Conservation (phyloP, 805 yeast species). For the Candida maesae region DNA sequence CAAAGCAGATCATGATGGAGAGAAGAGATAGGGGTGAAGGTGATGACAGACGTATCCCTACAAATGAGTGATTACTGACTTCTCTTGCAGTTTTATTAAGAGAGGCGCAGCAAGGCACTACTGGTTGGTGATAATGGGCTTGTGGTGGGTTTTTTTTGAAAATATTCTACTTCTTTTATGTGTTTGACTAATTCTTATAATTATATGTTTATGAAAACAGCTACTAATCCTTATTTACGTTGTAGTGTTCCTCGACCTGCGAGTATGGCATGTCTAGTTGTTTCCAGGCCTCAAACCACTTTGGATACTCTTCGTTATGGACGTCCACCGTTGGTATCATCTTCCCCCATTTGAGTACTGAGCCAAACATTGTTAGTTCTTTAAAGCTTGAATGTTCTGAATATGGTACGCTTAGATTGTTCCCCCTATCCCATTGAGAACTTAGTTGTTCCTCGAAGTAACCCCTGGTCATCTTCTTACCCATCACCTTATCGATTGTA, state of each 20-base stretch:
- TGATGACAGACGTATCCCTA: slow-evolving; percentile 28
- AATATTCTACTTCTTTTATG: background rate
- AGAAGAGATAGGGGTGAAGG: slow-evolving; percentile 25
- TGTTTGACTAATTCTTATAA: background rate
- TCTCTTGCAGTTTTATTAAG: too few relatives aligned
- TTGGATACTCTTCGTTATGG: slow-evolving; percentile 24
- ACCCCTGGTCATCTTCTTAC: slow-evolving; percentile 1
- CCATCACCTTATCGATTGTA: background rate
- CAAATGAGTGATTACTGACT: background rate
- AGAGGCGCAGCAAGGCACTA: too few relatives aligned
- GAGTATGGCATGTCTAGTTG: slow-evolving; percentile 4
- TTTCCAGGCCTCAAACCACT: slow-evolving; percentile 23
- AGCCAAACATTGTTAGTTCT: slow-evolving; percentile 68
- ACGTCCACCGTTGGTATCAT: slow-evolving; percentile 79
- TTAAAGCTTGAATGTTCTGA: slow-evolving; percentile 91
- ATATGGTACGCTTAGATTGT: slow-evolving; percentile 63
- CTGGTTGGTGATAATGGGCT: too few relatives aligned
- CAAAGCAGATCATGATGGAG: slow-evolving; percentile 22
- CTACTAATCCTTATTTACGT: background rate
- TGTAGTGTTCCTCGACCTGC: slow-evolving; percentile 11
- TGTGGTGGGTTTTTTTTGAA: background rate
- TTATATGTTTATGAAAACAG: background rate
- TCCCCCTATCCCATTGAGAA: slow-evolving; percentile 10
- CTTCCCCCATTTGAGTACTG: slow-evolving; percentile 42
- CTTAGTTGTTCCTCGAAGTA: slow-evolving; percentile 8